Conservation (phyloP, 441 rosid species). For the Adansonia madagascariensis region DNA sequence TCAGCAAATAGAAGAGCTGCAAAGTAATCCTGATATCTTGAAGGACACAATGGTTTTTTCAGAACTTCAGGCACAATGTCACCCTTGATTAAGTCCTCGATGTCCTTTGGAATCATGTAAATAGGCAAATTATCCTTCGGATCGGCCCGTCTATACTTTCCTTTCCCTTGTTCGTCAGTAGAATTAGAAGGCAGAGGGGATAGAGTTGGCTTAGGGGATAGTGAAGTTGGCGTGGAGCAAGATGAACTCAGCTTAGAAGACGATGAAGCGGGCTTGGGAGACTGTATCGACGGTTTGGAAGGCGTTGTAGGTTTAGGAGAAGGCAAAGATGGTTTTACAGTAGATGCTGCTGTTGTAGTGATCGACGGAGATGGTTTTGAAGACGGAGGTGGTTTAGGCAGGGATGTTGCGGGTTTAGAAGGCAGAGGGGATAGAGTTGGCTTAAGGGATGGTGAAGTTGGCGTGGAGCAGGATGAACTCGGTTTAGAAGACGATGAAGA, state of each 20-base stretch:
- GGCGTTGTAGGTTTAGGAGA: background rate
- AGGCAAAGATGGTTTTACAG: background rate
- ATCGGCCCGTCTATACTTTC: background rate
- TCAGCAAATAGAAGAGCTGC: conserved; percentile 48
- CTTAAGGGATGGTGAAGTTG: conserved; percentile 16
- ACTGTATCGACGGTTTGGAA: background rate
- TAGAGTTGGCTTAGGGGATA: conserved; percentile 30
- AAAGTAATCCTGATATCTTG: conserved; percentile 44
- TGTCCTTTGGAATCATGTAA: conserved; percentile 31
- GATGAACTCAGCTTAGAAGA: background rate
- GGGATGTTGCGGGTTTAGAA: background rate
- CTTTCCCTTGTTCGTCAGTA: conserved; percentile 9
- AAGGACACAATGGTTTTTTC: conserved; percentile 29
- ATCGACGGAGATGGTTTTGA: background rate
- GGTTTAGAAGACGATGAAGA: conserved; percentile 11
- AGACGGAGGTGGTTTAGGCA: background rate
- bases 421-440: conserved; percentile 27
- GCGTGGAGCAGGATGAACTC: background rate
- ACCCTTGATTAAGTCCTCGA: conserved; percentile 33
- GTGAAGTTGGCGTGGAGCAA: no score
- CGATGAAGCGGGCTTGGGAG: background rate
- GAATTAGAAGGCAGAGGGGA: conserved; percentile 11
- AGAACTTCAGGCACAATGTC: conserved; percentile 38
- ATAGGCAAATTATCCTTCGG: conserved; percentile 27
- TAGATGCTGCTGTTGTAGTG: no score